Base-by-base conservation (phyloP, 305 asterid genomes). In the Rubia peregrina region DNA sequence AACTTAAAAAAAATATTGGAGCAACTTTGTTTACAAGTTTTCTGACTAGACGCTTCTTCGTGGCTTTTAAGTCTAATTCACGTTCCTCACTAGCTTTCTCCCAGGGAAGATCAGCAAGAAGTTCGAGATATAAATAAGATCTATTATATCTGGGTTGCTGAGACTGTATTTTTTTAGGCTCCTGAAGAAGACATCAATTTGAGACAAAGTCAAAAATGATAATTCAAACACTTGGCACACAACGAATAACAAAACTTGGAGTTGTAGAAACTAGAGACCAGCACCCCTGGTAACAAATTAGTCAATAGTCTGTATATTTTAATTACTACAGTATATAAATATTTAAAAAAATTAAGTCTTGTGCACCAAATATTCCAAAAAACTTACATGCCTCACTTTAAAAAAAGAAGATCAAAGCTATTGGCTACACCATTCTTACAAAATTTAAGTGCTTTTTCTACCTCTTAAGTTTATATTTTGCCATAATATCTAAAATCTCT, bases 61-160 rank as follows among this genome's bases (percentile, higher is more conserved):
- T 96, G 79, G 95, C 96, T 77, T 88, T 90, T 76, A 95, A 81
- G 83, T 95, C 91, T 77, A 92, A 80, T 74, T 90, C 95, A 72
- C 0, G 85, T 79, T 87, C 97, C 81, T 88, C 97, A 71, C 97
- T 90, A 76, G 90, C 86, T 70, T 86, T 92, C 80, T 90, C 89
- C 99, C 98, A 95, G 43, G 99, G 97, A 74, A 95, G 87, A 71
- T 95, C 99, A 65, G 97, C 95, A 80, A 95, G 92, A 85, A 95
- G 92, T 80, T 95, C 99, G 80, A 95, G 94, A 85, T 95, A 92
- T 51, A 84, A 89, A 30, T 94, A 97, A 56, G 97, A 90, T 81
- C 97, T 92, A 81, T 84, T 91, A 79, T 95, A 95, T 73, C 98
- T 98, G 79, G 97, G 99, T 81, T 92, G 98, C 83, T 90, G 98